A percentile compares a stretch with the other conserved stretches of the same genome.
Evolutionary conservation across 495 filamentous ascomycete species (phyloP).

Genomic region (Aspergillus sparsus): DNA sequence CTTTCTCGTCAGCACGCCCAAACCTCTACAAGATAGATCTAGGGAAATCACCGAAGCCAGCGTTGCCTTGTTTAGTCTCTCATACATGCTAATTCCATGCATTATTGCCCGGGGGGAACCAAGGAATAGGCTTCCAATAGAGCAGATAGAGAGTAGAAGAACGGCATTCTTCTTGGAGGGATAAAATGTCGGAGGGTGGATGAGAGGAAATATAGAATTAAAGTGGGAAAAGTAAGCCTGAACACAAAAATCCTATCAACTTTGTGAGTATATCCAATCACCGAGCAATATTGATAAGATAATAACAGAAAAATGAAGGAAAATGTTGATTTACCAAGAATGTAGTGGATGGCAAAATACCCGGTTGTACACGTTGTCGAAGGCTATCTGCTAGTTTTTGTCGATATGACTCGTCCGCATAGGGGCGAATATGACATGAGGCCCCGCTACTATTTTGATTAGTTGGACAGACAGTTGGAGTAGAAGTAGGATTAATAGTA

Average conservation of each 20-base stretch:
- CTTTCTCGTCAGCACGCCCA: not conserved
- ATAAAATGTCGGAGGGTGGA: conserved; percentile 6
- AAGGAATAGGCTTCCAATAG: conserved; percentile 17
- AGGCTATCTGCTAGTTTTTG: no score
- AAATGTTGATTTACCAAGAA: no score
- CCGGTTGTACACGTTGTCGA: no score
- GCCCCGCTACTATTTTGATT: no score
- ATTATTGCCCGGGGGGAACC: conserved; percentile 12
- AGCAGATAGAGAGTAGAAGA: conserved; percentile 18
- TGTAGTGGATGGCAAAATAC: no score
- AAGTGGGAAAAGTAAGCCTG: not conserved
- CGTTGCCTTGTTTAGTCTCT: conserved; percentile 7
- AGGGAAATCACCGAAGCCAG: not conserved
- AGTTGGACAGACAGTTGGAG: no score
- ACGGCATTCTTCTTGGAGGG: conserved; percentile 9
- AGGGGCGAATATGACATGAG: no score
- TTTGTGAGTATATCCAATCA: no score
- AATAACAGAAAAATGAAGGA: no score
- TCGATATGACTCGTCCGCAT: no score
- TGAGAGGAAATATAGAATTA: not conserved
- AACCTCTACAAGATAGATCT: not conserved
- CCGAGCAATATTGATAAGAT: no score
- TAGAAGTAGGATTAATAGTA: no score
- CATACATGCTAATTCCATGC: conserved; percentile 20
- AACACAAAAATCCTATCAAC: not conserved